These are phyloP conservation scores for Aspergillus mulundensis DNA, from an alignment of 495 filamentous ascomycete genomes.

Conservation along the genomic window DNA sequence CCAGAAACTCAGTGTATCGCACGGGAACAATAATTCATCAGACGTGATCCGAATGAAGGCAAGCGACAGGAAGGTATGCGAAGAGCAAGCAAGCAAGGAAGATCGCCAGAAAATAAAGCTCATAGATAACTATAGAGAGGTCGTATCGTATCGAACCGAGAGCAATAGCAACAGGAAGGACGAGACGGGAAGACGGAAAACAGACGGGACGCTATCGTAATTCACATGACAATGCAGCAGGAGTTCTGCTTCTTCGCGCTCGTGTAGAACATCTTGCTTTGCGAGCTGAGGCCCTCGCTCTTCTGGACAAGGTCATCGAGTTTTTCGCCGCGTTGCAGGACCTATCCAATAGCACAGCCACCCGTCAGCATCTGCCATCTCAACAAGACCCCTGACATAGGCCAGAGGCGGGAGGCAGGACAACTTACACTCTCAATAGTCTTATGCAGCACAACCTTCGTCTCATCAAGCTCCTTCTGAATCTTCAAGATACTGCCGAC, in stretches of 20 bases:
- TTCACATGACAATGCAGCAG: slow-evolving; percentile 22
- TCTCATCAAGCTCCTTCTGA: slow-evolving; percentile 95
- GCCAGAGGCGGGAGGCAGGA: too few species aligned
- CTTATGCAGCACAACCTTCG: slow-evolving; percentile 96
- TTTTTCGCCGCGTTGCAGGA: slow-evolving; percentile 82
- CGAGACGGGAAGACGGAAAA: neutral
- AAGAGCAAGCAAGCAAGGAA: neutral
- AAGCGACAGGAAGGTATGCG: neutral
- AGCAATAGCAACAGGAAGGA: neutral
- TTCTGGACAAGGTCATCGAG: slow-evolving; percentile 85
- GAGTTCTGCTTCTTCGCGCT: slow-evolving; percentile 26
- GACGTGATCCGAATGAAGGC: neutral
- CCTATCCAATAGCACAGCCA: slow-evolving; percentile 27
- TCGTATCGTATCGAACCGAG: too few species aligned
- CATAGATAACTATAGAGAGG: neutral
- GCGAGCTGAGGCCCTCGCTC: slow-evolving; percentile 77
- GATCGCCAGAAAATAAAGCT: neutral
- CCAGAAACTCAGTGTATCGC: neutral
- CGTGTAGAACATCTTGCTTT: slow-evolving; percentile 96
- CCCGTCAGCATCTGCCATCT: neutral
- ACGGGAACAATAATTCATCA: neutral
- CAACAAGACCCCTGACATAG: neutral
- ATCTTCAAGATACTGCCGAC: slow-evolving; percentile 93
- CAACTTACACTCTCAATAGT: slow-evolving; percentile 44
- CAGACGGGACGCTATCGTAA: slow-evolving; percentile 3